Percentiles rank a stretch among this genome's conserved stretches.
These are phyloP conservation scores for Thuidium tamariscinum DNA, from an alignment of 225 moss, liverwort and hornwort species.

Conservation along the genomic window DNA sequence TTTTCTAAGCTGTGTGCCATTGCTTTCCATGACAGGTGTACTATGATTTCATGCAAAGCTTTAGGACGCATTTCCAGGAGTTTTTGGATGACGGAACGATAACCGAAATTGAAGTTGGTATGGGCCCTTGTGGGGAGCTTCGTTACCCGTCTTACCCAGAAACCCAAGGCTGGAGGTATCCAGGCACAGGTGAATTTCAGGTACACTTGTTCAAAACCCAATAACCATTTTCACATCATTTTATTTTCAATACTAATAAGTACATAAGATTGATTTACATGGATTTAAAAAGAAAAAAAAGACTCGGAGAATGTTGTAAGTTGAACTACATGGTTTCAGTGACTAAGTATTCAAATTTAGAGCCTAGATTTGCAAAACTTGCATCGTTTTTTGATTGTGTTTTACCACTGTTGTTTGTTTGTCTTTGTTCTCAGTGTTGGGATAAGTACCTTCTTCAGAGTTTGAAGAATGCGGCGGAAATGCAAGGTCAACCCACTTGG, in stretches of 20 bases:
- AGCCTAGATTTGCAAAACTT: too few species aligned
- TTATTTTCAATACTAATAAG: background rate
- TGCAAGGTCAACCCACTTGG: conserved; percentile 18
- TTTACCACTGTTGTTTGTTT: background rate
- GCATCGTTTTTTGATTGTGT: background rate
- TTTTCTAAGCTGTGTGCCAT: background rate
- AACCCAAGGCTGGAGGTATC: conserved; percentile 64
- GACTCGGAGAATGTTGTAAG: background rate
- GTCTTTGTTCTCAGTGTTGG: conserved; percentile 6
- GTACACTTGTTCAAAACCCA: conserved; percentile 1
- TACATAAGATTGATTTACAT: background rate
- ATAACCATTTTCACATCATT: background rate
- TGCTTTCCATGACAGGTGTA: conserved; percentile 1
- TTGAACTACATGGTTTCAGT: background rate
- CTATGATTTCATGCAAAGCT: conserved; percentile 23
- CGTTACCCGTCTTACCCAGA: conserved; percentile 70
- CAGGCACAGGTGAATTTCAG: conserved; percentile 75
- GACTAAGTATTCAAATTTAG: background rate
- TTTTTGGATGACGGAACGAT: conserved; percentile 27
- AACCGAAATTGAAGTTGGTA: conserved; percentile 31
- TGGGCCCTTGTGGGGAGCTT: conserved; percentile 65
- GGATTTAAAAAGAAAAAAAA: background rate
- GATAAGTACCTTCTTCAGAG: conserved; percentile 37
- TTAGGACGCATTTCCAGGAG: conserved; percentile 9
- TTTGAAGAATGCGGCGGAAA: conserved; percentile 28